These are phyloP conservation scores for Plasmodium coatneyi DNA, from an alignment of 169 alveolate genomes.

Conservation along the genomic window DNA sequence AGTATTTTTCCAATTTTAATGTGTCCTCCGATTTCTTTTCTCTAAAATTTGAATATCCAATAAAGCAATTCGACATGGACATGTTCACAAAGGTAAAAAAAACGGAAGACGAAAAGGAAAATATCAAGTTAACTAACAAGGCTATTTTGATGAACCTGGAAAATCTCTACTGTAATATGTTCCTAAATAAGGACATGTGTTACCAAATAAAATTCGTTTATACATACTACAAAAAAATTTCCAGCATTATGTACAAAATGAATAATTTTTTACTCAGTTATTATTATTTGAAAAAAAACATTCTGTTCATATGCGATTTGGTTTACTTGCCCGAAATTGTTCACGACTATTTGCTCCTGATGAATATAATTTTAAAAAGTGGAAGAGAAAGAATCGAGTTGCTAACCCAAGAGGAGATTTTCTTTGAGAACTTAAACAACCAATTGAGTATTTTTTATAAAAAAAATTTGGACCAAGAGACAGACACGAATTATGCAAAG, in stretches of 20 bases:
- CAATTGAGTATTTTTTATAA: constrained; percentile 28
- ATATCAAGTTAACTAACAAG: constrained; percentile 13
- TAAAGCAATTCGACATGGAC: constrained; percentile 48
- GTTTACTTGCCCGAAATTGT: constrained; percentile 46
- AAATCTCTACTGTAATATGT: constrained; percentile 47
- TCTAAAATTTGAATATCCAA: constrained; percentile 56
- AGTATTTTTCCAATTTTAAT: constrained; percentile 44
- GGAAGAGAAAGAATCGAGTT: constrained; percentile 72
- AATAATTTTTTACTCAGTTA: constrained; percentile 68
- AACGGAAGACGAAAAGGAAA: constrained; percentile 26
- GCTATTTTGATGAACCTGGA: constrained; percentile 16
- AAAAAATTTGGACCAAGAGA: not conserved
- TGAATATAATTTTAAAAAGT: constrained; percentile 53
- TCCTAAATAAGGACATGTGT: constrained; percentile 58
- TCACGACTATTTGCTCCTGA: constrained; percentile 8
- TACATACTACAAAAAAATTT: constrained; percentile 29
- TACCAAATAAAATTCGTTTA: constrained; percentile 42
- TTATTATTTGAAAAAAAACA: constrained; percentile 42
- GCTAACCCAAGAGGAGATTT: constrained; percentile 71
- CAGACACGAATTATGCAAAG: not conserved
- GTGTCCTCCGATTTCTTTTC: constrained; percentile 58
- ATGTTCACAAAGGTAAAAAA: constrained; percentile 22
- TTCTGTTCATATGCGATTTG: constrained; percentile 32
- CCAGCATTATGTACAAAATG: constrained; percentile 38
- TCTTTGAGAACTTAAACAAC: constrained; percentile 72